These are phyloP conservation scores for Emergomyces pasteurianus DNA, from an alignment of 2,329 filamentous ascomycete species.

Conservation along the genomic window DNA sequence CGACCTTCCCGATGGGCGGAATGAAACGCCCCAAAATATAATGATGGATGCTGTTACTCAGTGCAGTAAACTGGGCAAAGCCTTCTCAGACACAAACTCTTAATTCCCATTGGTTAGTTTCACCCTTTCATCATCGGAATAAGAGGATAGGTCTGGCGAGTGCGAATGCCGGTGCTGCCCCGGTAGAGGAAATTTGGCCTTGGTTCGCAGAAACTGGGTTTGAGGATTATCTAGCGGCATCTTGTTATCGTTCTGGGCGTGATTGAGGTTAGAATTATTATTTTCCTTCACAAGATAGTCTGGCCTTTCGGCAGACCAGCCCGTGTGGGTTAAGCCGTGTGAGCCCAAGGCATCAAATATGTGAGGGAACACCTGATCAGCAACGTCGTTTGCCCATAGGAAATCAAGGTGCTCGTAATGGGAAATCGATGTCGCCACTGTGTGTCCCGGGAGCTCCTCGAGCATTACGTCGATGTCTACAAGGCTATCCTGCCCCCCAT, in stretches of 20 bases:
- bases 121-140: not conserved
- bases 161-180: not conserved
- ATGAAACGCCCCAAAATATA: not conserved
- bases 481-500: conserved; percentile 84
- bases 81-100: not conserved
- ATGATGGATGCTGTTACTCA: not conserved
- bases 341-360: conserved; percentile 79
- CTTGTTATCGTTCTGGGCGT: not conserved
- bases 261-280: not conserved
- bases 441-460: conserved; percentile 71
- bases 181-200: not conserved
- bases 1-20: not conserved
- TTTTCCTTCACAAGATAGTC: not conserved
- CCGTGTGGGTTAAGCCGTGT: conserved; percentile 29
- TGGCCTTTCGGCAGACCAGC: not conserved
- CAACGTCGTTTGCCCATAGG: conserved; percentile 79
- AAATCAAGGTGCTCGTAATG: conserved; percentile 98
- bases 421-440: conserved; percentile 71
- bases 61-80: not conserved
- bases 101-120: not conserved
- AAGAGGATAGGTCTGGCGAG: not conserved
- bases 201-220: not conserved
- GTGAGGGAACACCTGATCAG: conserved; percentile 74
- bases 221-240: not conserved
- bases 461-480: conserved; percentile 93